A percentile compares a stretch with the other conserved stretches of the same genome.
Evolutionary conservation across 768 basidiomycete genomes (phyloP).

Genomic region (Termitomyces sp.): DNA sequence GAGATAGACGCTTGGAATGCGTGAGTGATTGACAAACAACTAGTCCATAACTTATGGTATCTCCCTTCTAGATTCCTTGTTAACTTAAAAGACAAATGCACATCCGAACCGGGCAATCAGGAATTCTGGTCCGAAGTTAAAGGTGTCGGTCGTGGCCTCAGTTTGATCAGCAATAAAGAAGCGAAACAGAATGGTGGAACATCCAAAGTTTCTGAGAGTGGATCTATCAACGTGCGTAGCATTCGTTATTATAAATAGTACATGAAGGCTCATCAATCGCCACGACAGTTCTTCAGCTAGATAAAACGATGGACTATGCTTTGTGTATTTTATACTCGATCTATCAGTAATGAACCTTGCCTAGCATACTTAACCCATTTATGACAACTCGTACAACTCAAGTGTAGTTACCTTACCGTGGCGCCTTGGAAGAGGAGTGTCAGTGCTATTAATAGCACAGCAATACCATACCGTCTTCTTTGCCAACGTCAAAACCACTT

Average conservation of each 20-base stretch:
- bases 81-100: conserved; percentile 56
- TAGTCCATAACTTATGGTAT: background rate
- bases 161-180: conserved; percentile 63
- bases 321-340: background rate
- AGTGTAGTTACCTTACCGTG: background rate
- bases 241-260: background rate
- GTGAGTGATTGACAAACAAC: conserved; percentile 33
- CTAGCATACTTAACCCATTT: background rate
- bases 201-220: conserved; percentile 53
- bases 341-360: background rate
- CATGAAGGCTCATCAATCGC: background rate
- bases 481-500: background rate
- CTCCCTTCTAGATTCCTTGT: conserved; percentile 50
- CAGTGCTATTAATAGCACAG: background rate
- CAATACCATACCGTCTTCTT: background rate
- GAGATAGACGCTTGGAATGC: conserved; percentile 82
- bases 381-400: background rate
- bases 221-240: conserved; percentile 50
- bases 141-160: conserved; percentile 46
- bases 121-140: conserved; percentile 66
- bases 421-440: background rate
- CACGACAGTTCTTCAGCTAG: conserved; percentile 1
- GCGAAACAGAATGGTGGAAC: conserved; percentile 56
- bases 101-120: conserved; percentile 52
- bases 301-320: background rate